Conservation (phyloP, 129 eudicot genomes). For the Tagetes erecta region DNA sequence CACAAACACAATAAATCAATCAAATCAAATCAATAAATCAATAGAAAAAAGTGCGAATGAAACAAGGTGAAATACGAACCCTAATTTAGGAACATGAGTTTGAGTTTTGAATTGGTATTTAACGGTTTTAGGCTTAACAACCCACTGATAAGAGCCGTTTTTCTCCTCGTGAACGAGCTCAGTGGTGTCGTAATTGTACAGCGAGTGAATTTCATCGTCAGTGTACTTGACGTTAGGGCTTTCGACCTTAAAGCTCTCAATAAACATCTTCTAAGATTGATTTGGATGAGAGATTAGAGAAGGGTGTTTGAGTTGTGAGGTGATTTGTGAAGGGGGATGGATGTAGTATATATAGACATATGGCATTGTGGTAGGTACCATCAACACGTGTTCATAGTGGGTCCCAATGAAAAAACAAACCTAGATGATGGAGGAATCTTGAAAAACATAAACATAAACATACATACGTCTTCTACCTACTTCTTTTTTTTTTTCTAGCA, state of each 20-base stretch:
- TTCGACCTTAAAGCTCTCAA: constrained; percentile 91
- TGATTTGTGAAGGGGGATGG: constrained; percentile 17
- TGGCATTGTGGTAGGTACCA: constrained; percentile 4
- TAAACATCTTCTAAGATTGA: constrained; percentile 54
- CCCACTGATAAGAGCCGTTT: constrained; percentile 84
- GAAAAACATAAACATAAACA: no score
- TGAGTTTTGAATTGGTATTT: constrained; percentile 91
- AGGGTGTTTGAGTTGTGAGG: constrained; percentile 18
- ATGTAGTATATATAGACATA: constrained; percentile 30
- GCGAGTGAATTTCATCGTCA: constrained; percentile 67
- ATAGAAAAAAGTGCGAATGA: not conserved
- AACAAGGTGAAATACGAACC: constrained; percentile 38
- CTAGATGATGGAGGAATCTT: constrained; percentile 24
- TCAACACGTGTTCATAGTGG: constrained; percentile 34
- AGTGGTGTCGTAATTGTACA: constrained; percentile 85
- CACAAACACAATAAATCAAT: not conserved
- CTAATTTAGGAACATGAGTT: constrained; percentile 82
- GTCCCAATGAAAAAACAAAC: constrained; percentile 24
- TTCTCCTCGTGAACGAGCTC: constrained; percentile 91
- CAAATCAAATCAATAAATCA: not conserved
- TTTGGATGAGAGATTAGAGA: constrained; percentile 16
- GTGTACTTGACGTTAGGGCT: constrained; percentile 94
- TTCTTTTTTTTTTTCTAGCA: no score
- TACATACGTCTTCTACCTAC: no score
- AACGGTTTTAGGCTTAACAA: constrained; percentile 89